Percentiles rank a stretch among this genome's conserved stretches.
phyloP scores from a whole-genome alignment of 148 eudicot genomes.

The Vaccinium macrocarpon region DNA sequence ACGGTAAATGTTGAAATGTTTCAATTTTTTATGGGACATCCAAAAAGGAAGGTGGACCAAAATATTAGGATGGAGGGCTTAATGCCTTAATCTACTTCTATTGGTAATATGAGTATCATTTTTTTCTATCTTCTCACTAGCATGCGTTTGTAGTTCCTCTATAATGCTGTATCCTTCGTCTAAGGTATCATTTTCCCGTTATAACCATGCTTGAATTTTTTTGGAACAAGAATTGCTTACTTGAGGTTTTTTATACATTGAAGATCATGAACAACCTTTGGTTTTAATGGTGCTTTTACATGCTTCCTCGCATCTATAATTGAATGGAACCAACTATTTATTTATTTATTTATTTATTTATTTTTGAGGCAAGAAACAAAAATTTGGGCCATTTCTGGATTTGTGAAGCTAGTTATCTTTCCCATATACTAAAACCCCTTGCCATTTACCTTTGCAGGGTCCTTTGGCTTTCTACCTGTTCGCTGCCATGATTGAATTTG shows the following conservation, averaged over 20 bases:
- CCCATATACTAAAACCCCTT: neutral
- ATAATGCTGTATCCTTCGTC: neutral
- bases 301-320: too few species aligned
- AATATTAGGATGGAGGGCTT: neutral
- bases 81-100: neutral
- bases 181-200: neutral
- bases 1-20: too few species aligned
- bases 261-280: too few species aligned
- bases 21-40: too few species aligned
- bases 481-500: neutral
- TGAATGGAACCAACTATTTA: too few species aligned
- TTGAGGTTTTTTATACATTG: too few species aligned
- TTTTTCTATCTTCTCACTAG: neutral
- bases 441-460: slow-evolving; percentile 10
- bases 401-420: neutral
- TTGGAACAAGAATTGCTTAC: too few species aligned
- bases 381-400: neutral
- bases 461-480: neutral
- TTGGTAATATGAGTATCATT: neutral
- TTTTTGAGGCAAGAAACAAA: too few species aligned
- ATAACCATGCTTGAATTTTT: too few species aligned
- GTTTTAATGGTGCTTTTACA: too few species aligned
- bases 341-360: too few species aligned
- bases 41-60: too few species aligned
- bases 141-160: neutral